Evolutionary conservation across 2,329 filamentous ascomycete species (phyloP).

Genomic region (Hymenoscyphus linearis): DNA sequence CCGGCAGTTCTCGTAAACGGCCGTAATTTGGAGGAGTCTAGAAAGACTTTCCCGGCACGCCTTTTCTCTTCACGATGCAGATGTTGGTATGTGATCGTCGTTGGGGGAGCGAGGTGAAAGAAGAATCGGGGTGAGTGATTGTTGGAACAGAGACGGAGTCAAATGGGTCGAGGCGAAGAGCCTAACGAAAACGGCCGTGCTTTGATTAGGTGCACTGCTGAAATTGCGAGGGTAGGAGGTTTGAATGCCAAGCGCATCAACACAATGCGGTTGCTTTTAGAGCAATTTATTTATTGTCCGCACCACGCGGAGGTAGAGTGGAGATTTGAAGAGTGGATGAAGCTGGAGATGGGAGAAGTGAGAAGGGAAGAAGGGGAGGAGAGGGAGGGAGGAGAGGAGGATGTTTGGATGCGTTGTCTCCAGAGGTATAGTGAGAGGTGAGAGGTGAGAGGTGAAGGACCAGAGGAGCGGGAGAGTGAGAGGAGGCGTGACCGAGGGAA

Average conservation of each 20-base stretch:
- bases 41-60: not conserved
- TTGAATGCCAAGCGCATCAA: not conserved
- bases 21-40: not conserved
- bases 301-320: not conserved
- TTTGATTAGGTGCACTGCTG: constrained; percentile 10
- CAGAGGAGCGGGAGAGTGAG: not conserved
- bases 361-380: not conserved
- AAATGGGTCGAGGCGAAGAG: not conserved
- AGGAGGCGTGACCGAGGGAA: not conserved
- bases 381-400: not conserved
- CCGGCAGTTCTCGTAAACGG: not conserved
- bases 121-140: constrained; percentile 2
- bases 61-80: not conserved
- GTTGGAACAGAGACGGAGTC: constrained; percentile 1
- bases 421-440: too few relatives aligned
- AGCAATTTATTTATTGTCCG: not conserved
- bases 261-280: not conserved
- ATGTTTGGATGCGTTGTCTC: not conserved
- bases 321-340: not conserved
- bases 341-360: not conserved
- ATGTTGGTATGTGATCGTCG: not conserved
- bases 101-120: not conserved
- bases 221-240: constrained; percentile 10
- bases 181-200: constrained; percentile 16
- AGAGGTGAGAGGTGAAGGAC: too few relatives aligned